Evolutionary conservation across 2,329 filamentous ascomycete genomes (phyloP).

Genomic region (Hypoxylon sp.): DNA sequence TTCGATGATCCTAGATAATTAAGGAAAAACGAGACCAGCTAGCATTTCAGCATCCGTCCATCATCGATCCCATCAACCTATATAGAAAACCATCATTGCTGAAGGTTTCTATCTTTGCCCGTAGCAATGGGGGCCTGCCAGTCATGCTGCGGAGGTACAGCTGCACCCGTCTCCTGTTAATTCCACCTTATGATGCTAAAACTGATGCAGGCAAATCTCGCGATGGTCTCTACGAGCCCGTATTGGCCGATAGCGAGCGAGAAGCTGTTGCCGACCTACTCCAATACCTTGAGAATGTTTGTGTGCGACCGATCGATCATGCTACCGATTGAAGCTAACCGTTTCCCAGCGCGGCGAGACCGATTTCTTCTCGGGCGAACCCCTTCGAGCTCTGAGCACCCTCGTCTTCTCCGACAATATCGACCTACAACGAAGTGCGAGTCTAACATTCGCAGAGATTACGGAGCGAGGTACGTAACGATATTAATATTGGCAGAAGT

Average conservation of each 20-base stretch:
- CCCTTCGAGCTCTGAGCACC: constrained; percentile 91
- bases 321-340: constrained; percentile 48
- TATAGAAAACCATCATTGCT: constrained; percentile 35
- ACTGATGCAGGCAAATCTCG: constrained; percentile 73
- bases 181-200: constrained; percentile 48
- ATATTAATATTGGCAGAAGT: background rate
- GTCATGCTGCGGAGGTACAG: constrained; percentile 54
- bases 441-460: constrained; percentile 98
- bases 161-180: constrained; percentile 20
- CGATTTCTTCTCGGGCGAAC: constrained; percentile 97
- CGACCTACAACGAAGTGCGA: constrained; percentile 95
- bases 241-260: constrained; percentile 93
- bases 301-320: constrained; percentile 48
- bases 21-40: constrained; percentile 10
- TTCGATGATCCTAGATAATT: constrained; percentile 20
- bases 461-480: constrained; percentile 87
- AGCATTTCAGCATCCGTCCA: constrained; percentile 14
- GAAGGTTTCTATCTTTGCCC: constrained; percentile 34
- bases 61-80: constrained; percentile 15
- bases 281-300: constrained; percentile 95
- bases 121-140: constrained; percentile 52
- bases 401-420: constrained; percentile 99
- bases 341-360: constrained; percentile 84
- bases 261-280: constrained; percentile 96
- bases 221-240: constrained; percentile 85